phyloP scores from a whole-genome alignment of 2,329 filamentous ascomycete species.

The Verticillium tricorpus region DNA sequence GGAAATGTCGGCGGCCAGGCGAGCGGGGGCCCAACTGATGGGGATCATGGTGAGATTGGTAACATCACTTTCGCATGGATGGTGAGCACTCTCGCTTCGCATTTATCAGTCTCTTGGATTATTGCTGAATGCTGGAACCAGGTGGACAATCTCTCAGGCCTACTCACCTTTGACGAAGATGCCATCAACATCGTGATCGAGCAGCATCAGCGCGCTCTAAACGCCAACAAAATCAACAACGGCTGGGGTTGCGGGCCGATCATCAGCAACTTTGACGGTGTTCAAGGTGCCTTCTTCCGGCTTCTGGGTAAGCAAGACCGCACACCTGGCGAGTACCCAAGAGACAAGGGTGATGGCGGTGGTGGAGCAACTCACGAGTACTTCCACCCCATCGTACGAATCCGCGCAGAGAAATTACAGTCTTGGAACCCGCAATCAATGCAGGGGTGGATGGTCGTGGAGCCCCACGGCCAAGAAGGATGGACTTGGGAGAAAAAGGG shows the following conservation, averaged over 20 bases:
- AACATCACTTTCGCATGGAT: constrained; percentile 13
- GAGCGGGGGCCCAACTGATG: background rate
- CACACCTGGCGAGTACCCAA: constrained; percentile 8
- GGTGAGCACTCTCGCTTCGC: constrained; percentile 2
- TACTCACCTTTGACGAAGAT: background rate
- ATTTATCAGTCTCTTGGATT: background rate
- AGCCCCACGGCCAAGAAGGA: background rate
- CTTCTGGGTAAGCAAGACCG: constrained; percentile 2
- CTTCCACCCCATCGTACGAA: constrained; percentile 7
- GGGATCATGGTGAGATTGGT: constrained; percentile 8
- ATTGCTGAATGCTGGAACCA: background rate
- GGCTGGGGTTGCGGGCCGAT: constrained; percentile 7
- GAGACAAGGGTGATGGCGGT: background rate
- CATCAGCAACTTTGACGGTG: constrained; percentile 1
- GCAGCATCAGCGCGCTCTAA: constrained; percentile 1
- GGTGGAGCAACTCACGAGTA: constrained; percentile 3
- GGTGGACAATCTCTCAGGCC: constrained; percentile 3
- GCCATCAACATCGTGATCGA: background rate
- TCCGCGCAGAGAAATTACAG: background rate
- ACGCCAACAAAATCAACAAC: background rate
- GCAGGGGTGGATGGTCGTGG: background rate
- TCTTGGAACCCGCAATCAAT: background rate
- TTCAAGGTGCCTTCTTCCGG: constrained; percentile 1
- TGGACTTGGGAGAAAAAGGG: constrained; percentile 5
- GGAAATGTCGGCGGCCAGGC: constrained; percentile 2